Evolutionary conservation across 2,329 filamentous ascomycete genomes (phyloP).

Genomic region (Cladosporium sp.): DNA sequence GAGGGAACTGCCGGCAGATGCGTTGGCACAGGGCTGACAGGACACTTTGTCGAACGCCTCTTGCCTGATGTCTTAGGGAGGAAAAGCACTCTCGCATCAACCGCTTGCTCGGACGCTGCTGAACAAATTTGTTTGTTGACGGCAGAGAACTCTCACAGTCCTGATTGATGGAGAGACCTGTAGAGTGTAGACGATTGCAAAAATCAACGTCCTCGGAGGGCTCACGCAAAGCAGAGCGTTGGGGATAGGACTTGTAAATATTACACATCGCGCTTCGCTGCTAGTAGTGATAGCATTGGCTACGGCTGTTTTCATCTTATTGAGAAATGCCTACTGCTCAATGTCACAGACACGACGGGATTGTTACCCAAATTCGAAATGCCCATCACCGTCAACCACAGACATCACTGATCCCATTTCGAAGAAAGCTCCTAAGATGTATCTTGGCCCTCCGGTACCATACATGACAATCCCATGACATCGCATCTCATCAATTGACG

Average conservation of each 20-base stretch:
- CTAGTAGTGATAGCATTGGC: background rate
- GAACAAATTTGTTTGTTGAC: background rate
- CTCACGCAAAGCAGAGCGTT: background rate
- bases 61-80: background rate
- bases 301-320: background rate
- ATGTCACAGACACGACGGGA: background rate
- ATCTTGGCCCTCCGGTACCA: too few species aligned
- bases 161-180: background rate
- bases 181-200: background rate
- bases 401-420: background rate
- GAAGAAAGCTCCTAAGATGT: background rate
- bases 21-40: background rate
- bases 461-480: background rate
- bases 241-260: background rate
- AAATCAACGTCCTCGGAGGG: background rate
- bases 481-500: constrained; percentile 8
- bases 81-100: background rate
- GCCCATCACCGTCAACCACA: background rate
- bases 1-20: background rate
- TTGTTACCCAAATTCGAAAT: background rate
- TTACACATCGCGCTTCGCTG: background rate
- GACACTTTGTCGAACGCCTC: background rate
- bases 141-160: background rate
- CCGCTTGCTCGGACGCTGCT: background rate
- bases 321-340: background rate